Evolutionary conservation across 306 rosid genomes (phyloP).

Genomic region (Medicago truncatula): DNA sequence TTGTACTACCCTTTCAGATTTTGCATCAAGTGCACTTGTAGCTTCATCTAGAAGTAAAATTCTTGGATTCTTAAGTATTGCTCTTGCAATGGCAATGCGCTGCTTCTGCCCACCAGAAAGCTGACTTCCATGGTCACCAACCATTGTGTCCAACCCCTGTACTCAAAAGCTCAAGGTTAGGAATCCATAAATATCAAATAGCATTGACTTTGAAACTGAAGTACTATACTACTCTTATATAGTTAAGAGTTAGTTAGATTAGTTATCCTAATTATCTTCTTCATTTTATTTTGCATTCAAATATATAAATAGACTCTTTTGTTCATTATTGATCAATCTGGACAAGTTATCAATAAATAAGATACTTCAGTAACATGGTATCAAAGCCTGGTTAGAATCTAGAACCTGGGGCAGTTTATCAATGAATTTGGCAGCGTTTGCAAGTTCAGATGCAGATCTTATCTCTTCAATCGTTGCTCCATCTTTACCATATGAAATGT

Average conservation of each 20-base stretch:
- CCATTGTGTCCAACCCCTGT: constrained; percentile 86
- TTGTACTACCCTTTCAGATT: constrained; percentile 90
- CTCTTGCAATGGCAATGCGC: constrained; percentile 91
- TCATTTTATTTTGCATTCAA: too few species aligned
- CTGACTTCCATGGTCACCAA: constrained; percentile 92
- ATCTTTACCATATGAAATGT: constrained; percentile 87
- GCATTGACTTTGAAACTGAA: too few species aligned
- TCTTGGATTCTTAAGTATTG: constrained; percentile 80
- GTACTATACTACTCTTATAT: too few species aligned
- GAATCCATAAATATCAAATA: background rate
- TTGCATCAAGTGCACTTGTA: constrained; percentile 92
- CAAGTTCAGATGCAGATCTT: constrained; percentile 73
- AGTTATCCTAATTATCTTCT: too few species aligned
- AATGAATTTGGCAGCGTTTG: constrained; percentile 87
- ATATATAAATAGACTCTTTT: too few species aligned
- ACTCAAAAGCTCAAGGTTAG: background rate
- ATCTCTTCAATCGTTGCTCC: constrained; percentile 85
- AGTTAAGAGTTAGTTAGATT: too few species aligned
- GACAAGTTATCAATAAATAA: background rate
- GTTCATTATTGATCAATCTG: too few species aligned
- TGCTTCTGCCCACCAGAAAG: constrained; percentile 93
- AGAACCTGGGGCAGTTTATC: constrained; percentile 86
- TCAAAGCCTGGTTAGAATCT: constrained; percentile 1
- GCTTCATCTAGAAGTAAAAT: constrained; percentile 92
- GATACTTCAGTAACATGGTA: background rate